Evolutionary conservation across 768 basidiomycete species (phyloP), one percentile per base, ranked within the genome.

Genomic region (Hygrophoropsis aurantiaca): DNA sequence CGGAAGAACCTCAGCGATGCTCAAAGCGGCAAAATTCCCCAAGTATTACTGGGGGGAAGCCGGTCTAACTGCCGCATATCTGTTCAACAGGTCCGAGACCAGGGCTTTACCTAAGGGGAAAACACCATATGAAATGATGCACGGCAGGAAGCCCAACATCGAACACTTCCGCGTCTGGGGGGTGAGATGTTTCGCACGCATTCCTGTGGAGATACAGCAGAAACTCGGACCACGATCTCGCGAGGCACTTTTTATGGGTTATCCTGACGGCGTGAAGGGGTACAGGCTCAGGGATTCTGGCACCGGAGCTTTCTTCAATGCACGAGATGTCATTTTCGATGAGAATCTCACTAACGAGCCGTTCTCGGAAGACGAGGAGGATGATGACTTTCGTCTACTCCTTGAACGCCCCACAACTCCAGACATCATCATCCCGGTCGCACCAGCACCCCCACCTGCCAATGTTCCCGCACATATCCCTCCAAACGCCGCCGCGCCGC

Each of bases 1-100:
- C n/a, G n/a, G n/a, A n/a, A n/a, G n/a, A n/a, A n/a, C n/a, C n/a
- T n/a, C n/a, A n/a, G n/a, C n/a, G n/a, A n/a, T n/a, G n/a, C n/a
- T n/a, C n/a, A n/a, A n/a, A 8, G 65, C 57, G 4, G 47, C 51
- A 5, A 50, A 43, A 15, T 44, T 52, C 2, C 57, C 57, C 7
- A 40, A 25, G 5, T 42, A 38, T 44, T 55, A 49, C 37, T 55
- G 54, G 54, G 47, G 34, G 2, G 19, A 56, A 21, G 52, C 52
- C 2, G 52, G 38, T 27, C 11, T 16, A 7, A 23, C 46, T 25
- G 33, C 36, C 57, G 11, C 27, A 21, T 27, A 25, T 18, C 6
- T 34, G 15, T 26, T 10, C 11, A 34, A 34, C n/a, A 10, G 10
- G 32, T 10, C 11, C 32, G 32, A 34, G 16, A 10, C 32, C 32